Percentiles rank a stretch among this genome's conserved stretches.
Evolutionary conservation across 2,329 filamentous ascomycete species (phyloP).

Genomic region (Dryadomyces sulphureus): DNA sequence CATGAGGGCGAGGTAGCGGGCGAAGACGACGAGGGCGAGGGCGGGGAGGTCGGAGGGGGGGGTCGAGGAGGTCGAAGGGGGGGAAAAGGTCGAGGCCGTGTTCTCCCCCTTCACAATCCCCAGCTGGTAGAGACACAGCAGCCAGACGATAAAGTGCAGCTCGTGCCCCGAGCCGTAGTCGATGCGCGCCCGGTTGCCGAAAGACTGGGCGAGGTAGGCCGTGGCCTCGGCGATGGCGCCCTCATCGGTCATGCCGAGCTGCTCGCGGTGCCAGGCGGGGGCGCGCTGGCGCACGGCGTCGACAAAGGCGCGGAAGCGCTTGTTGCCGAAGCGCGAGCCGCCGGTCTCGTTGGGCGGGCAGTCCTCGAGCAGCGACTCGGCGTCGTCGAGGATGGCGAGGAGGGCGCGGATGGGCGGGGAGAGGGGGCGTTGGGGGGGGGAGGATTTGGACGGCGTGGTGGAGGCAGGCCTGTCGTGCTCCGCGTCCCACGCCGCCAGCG

Average conservation of each 20-base stretch:
- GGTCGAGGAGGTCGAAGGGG: too few species aligned
- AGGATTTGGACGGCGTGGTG: not conserved
- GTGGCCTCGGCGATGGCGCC: constrained; percentile 55
- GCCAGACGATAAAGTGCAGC: constrained; percentile 92
- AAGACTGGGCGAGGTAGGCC: constrained; percentile 67
- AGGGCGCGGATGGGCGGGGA: constrained; percentile 52
- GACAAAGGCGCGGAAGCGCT: constrained; percentile 71
- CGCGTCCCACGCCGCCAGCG: not conserved
- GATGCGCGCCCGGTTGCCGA: constrained; percentile 75
- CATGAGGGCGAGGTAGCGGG: constrained; percentile 74
- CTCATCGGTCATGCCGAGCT: constrained; percentile 22
- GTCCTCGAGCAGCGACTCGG: constrained; percentile 48
- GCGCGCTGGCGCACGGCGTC: constrained; percentile 47
- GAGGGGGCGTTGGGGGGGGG: constrained; percentile 24
- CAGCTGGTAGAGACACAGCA: constrained; percentile 83
- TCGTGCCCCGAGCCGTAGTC: constrained; percentile 98
- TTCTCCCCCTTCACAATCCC: constrained; percentile 34
- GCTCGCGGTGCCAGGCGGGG: constrained; percentile 43
- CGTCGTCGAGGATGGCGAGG: constrained; percentile 53
- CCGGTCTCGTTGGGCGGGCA: constrained; percentile 74
- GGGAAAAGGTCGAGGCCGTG: not conserved
- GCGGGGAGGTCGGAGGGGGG: constrained; percentile 46
- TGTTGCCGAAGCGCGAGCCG: constrained; percentile 89
- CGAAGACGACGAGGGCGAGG: constrained; percentile 65
- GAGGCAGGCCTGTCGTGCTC: not conserved